phyloP scores from a whole-genome alignment of 73 alveolate species.

The Uronychia setigera region DNA sequence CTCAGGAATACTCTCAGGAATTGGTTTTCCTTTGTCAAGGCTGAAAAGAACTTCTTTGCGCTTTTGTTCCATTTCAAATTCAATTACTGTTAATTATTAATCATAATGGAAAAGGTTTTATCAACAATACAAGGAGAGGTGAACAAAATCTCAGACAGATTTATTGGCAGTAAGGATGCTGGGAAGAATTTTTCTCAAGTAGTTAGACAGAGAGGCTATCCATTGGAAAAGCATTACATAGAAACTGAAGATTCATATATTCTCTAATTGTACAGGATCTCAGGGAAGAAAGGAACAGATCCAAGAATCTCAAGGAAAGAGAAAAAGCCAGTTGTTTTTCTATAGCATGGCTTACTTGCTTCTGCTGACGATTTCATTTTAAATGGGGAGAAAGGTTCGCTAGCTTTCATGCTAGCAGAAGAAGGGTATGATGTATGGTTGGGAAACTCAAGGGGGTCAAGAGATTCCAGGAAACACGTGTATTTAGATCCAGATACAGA shows the following conservation, averaged over 20 bases:
- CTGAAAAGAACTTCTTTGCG: too few species aligned
- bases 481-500: conserved; percentile 58
- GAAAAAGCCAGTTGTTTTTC: conserved; percentile 73
- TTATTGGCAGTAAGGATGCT: too few species aligned
- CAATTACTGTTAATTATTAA: too few species aligned
- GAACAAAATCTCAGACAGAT: too few species aligned
- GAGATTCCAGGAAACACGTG: conserved; percentile 62
- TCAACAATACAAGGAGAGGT: too few species aligned
- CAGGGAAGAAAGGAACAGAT: conserved; percentile 8
- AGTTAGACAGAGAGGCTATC: conserved; percentile 80
- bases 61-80: too few species aligned
- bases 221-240: conserved; percentile 73
- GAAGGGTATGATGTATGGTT: conserved; percentile 96
- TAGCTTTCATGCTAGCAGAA: conserved; percentile 76
- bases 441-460: conserved; percentile 89
- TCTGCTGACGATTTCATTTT: conserved; percentile 85
- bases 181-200: too few species aligned
- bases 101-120: neutral
- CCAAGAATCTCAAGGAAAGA: conserved; percentile 15
- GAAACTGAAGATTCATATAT: conserved; percentile 86
- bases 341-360: conserved; percentile 94
- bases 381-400: conserved; percentile 81
- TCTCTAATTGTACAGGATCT: conserved; percentile 38
- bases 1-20: too few species aligned
- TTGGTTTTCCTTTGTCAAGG: too few species aligned